A percentile compares a stretch with the other conserved stretches of the same genome.
Conservation (phyloP, 202 grass and related monocot genomes). For the Hordeum pubiflorum region DNA sequence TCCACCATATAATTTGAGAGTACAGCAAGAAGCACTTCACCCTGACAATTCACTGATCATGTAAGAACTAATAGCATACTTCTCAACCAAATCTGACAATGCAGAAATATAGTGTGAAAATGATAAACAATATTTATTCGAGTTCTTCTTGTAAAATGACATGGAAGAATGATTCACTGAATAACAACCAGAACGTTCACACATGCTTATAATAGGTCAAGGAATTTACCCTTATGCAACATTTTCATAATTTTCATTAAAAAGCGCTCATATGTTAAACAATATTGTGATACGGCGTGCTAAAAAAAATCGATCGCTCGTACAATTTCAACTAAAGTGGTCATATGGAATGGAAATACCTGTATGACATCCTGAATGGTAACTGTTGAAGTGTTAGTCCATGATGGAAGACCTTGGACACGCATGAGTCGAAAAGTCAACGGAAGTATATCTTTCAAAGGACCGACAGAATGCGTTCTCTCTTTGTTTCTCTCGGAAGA, state of each 20-base stretch:
- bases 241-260: not conserved
- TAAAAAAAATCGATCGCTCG: not conserved
- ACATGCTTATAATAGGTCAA: not conserved
- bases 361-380: slow-evolving; percentile 79
- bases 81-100: slow-evolving; percentile 1
- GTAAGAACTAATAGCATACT: slow-evolving; percentile 25
- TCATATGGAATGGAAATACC: slow-evolving; percentile 30
- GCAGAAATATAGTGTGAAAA: not conserved
- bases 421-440: slow-evolving; percentile 63
- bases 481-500: slow-evolving; percentile 38
- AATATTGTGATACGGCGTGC: not conserved
- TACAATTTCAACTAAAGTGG: not conserved
- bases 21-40: slow-evolving; percentile 69
- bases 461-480: slow-evolving; percentile 22
- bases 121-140: not conserved
- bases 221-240: not conserved
- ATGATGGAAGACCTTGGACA: slow-evolving; percentile 78
- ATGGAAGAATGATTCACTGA: not conserved
- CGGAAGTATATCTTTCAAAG: slow-evolving; percentile 33
- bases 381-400: slow-evolving; percentile 61
- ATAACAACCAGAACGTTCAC: not conserved
- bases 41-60: slow-evolving; percentile 44
- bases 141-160: not conserved
- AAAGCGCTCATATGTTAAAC: not conserved
- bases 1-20: slow-evolving; percentile 98